A percentile compares a stretch with the other conserved stretches of the same genome.
These are phyloP conservation scores for Venturia asperata DNA, from an alignment of 2,329 filamentous ascomycete genomes.

Conservation along the genomic window DNA sequence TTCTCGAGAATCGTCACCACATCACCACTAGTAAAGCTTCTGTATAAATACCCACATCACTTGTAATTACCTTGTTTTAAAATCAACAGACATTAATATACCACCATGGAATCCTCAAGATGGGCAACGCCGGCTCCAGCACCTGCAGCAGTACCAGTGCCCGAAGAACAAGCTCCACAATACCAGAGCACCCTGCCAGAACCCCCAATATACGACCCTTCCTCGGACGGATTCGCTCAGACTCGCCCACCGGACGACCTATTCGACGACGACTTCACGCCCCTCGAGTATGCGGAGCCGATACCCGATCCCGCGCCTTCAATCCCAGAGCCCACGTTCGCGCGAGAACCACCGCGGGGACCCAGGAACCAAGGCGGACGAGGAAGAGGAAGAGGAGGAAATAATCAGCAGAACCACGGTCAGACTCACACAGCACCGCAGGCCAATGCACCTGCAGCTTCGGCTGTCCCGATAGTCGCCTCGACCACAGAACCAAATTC, in stretches of 20 bases:
- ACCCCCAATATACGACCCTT: slow-evolving; percentile 4
- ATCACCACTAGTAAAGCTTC: not conserved
- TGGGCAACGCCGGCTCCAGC: not conserved
- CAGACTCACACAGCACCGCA: not conserved
- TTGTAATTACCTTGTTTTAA: not conserved
- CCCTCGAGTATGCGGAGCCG: slow-evolving; percentile 34
- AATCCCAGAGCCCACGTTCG: not conserved
- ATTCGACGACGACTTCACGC: slow-evolving; percentile 44
- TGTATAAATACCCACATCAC: not conserved
- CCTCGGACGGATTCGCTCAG: slow-evolving; percentile 40
- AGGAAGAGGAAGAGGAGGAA: slow-evolving; percentile 18
- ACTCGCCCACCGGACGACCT: slow-evolving; percentile 45
- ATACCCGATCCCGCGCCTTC: slow-evolving; percentile 21
- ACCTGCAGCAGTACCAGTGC: not conserved
- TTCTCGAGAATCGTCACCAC: not conserved
- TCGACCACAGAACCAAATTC: not conserved
- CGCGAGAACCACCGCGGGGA: slow-evolving; percentile 17
- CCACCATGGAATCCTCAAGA: slow-evolving; percentile 14
- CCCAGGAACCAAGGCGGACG: slow-evolving; percentile 18
- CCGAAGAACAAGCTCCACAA: slow-evolving; percentile 4
- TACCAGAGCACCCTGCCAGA: not conserved
- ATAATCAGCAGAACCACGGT: slow-evolving; percentile 3
- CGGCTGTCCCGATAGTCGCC: not conserved
- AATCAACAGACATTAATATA: not conserved
- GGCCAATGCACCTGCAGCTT: not conserved